Base-by-base conservation (phyloP, 176 grass and related monocot genomes). In the Panicum miliaceum region DNA sequence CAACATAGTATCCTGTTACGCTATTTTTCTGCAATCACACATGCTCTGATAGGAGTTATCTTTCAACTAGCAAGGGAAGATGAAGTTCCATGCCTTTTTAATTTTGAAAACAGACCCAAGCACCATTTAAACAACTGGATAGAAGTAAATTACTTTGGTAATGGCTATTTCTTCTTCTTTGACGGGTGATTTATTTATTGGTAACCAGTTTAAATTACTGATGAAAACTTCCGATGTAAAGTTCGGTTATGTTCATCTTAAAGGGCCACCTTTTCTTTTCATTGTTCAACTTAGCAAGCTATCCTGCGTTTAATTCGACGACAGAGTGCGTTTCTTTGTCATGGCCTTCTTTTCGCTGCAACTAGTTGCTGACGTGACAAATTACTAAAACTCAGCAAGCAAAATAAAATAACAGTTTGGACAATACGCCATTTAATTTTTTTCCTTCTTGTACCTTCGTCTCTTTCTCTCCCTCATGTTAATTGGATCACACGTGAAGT, bases 1-100 rank as follows among this genome's bases (percentile, higher is more conserved):
- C 1, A 22, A 82, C 79, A 0, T 77, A 88, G 57, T 88, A 88
- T 70, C 86, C 86, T 10, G 22, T 42, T 48, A 27, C 34, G 2
- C 72, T 52, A 82, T 82, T 18, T 88, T 70, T 35, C 86, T 88
- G 58, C 58, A 78, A 34, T 47, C 7, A 32, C 1, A 22, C 1
- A 27, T 25, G n/a, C 41, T 47, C 4, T 14, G 38, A n/a, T 52
- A 76, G 10, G 79, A n/a, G 6, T 16, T 22, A 40, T 22, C 9
- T 23, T 69, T 13, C 7, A 25, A 25, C 5, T 11, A 25, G 40
- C 20, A 45, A 70, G 40, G 3, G n/a, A 22, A 12, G 38, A 41
- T 70, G 67, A 25, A 14, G 22, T 15, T 70, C 22, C 40, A n/a
- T 25, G 37, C 3, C 66, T 43, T 69, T 69, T 68, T n/a, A 10